Conservation (phyloP, 768 basidiomycete genomes). For the Fomitopsis serialis region DNA sequence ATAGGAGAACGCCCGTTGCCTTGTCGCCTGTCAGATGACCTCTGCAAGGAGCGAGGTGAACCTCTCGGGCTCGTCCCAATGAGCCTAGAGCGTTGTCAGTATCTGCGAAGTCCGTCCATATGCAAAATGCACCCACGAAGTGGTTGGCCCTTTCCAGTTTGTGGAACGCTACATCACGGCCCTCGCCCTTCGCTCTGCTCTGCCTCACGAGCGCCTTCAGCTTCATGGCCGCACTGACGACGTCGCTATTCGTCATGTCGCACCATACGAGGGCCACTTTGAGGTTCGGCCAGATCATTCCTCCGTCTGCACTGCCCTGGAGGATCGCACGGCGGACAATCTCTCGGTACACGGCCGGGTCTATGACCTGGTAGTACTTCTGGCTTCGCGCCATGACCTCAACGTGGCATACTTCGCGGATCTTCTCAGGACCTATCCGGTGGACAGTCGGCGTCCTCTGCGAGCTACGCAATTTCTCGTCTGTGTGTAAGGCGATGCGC, state of each 20-base stretch:
- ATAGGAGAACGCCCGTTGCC: not conserved
- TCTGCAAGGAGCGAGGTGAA: not conserved
- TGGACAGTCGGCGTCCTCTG: not conserved
- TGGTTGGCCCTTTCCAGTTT: slow-evolving; percentile 1
- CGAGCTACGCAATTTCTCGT: not conserved
- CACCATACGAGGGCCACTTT: slow-evolving; percentile 2
- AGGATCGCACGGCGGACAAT: slow-evolving; percentile 1
- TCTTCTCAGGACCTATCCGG: not conserved
- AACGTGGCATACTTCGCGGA: not conserved
- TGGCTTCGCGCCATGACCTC: slow-evolving; percentile 1
- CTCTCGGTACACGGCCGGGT: not conserved
- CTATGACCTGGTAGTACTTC: not conserved
- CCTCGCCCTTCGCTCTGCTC: not conserved
- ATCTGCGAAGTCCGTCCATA: not conserved
- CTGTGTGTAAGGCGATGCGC: not conserved
- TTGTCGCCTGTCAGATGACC: not conserved
- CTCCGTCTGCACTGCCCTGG: not conserved
- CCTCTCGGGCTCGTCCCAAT: slow-evolving; percentile 1
- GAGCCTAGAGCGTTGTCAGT: slow-evolving; percentile 1
- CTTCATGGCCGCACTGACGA: not conserved
- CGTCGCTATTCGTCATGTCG: not conserved
- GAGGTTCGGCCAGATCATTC: not conserved
- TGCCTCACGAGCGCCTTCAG: not conserved
- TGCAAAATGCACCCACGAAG: not conserved
- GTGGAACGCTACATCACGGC: not conserved